Evolutionary conservation across 176 grass and related monocot species (phyloP), one percentile per base, ranked within the genome.

Genomic region (Phyllostachys edulis): DNA sequence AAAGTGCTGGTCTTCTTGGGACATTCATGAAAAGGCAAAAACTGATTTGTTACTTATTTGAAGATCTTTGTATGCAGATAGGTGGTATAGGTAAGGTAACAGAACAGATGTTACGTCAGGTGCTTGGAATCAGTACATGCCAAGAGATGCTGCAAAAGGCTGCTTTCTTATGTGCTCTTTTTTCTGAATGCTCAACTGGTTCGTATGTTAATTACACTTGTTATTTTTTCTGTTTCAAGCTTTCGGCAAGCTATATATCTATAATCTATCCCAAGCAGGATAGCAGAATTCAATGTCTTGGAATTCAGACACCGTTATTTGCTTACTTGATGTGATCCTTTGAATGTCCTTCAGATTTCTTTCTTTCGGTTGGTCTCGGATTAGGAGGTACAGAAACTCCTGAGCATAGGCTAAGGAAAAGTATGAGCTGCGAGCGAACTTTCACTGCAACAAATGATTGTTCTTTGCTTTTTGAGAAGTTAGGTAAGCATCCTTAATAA

Each of bases 61-160:
- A 88, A 88, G 85, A 87, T 90, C n/a, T 88, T 63, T 89, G 41
- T 77, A 67, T 91, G 71, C 87, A 98, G 96, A 94, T 98, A 82
- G 91, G 93, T 85, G 96, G 96, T 78, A 98, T 98, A 80, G 96
- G 96, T 82, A 93, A 98, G 82, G 96, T 95, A 72, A 95, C 96
- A 76, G 96, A 98, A 80, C 85, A 91, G 50, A 90, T 93, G 77
- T 75, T 98, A 81, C 81, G n/a, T 57, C 89, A 92, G 44, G 96
- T 95, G 63, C 87, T 98, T 85, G 93, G 91, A 89, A 95, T 98
- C 44, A 91, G 41, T 84, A 98, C 93, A 16, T 98, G 96, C 50
- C 80, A 94, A 69, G 91, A 95, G 45, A 95, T 98, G 73, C 74
- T 95, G 72, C 89, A 92, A 89, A 95, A 92, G 88, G 78, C 85